Evolutionary conservation across 768 basidiomycete genomes (phyloP).

Genomic region (Suillus brevipes): DNA sequence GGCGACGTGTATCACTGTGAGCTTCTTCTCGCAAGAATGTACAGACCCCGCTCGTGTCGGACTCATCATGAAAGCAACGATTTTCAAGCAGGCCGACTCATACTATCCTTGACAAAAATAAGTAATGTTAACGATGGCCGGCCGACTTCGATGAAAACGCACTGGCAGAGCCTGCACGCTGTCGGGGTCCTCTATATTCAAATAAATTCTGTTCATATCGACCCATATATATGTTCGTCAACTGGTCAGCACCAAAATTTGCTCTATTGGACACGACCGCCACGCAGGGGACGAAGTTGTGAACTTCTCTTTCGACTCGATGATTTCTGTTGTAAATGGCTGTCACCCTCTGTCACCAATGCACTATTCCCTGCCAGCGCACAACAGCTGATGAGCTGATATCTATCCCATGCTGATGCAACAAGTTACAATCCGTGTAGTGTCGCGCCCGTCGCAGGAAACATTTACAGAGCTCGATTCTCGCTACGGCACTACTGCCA

Average conservation of each 20-base stretch:
- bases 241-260: neutral
- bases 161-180: too few relatives aligned
- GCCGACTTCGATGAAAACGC: neutral
- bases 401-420: neutral
- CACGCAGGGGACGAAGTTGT: slow-evolving; percentile 1
- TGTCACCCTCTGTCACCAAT: neutral
- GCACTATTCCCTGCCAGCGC: neutral
- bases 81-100: neutral
- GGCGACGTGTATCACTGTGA: neutral
- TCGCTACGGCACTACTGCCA: neutral
- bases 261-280: neutral
- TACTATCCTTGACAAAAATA: neutral
- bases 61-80: too few relatives aligned
- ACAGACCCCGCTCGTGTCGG: neutral
- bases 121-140: neutral
- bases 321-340: neutral
- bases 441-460: neutral
- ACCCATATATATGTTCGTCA: too few relatives aligned
- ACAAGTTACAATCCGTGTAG: neutral
- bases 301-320: neutral
- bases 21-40: neutral
- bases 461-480: neutral
- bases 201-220: neutral
- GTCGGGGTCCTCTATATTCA: neutral
- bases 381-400: neutral